Evolutionary conservation across 768 basidiomycete genomes (phyloP).

Genomic region (Boletus rubroflammeus): DNA sequence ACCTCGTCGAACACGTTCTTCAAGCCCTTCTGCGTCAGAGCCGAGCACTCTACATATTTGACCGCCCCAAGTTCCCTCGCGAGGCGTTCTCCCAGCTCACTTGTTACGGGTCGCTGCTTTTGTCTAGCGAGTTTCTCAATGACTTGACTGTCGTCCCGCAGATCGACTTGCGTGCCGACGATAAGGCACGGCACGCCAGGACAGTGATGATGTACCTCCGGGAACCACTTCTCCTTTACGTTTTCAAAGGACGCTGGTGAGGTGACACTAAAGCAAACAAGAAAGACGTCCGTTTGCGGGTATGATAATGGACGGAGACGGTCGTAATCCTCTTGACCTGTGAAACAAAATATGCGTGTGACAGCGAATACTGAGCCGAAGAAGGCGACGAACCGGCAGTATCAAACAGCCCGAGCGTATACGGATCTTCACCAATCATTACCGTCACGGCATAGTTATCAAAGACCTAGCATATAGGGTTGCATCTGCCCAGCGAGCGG

Average conservation of each 20-base stretch:
- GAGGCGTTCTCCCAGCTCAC: constrained; percentile 88
- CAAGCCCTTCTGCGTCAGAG: constrained; percentile 96
- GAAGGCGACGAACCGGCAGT: constrained; percentile 78
- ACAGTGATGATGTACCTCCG: constrained; percentile 99
- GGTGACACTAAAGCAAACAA: constrained; percentile 99
- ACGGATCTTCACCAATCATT: constrained; percentile 99
- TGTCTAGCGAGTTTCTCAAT: constrained; percentile 94
- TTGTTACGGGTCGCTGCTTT: constrained; percentile 90
- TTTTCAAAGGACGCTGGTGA: constrained; percentile 99
- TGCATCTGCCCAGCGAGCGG: constrained; percentile 15
- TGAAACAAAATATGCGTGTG: constrained; percentile 12
- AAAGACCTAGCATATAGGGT: constrained; percentile 59
- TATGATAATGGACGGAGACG: constrained; percentile 98
- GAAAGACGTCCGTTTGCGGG: constrained; percentile 99
- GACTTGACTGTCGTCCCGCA: constrained; percentile 90
- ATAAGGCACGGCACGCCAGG: constrained; percentile 99
- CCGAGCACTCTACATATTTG: constrained; percentile 99
- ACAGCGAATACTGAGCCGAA: background rate
- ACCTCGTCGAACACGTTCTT: constrained; percentile 99
- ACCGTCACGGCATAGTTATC: constrained; percentile 99
- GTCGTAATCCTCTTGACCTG: constrained; percentile 99
- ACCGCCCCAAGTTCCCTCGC: constrained; percentile 98
- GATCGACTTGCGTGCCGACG: constrained; percentile 96
- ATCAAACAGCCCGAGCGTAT: constrained; percentile 97
- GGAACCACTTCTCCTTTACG: constrained; percentile 99